phyloP scores from a whole-genome alignment of 169 alveolate genomes.

The Eimeria zaria region DNA sequence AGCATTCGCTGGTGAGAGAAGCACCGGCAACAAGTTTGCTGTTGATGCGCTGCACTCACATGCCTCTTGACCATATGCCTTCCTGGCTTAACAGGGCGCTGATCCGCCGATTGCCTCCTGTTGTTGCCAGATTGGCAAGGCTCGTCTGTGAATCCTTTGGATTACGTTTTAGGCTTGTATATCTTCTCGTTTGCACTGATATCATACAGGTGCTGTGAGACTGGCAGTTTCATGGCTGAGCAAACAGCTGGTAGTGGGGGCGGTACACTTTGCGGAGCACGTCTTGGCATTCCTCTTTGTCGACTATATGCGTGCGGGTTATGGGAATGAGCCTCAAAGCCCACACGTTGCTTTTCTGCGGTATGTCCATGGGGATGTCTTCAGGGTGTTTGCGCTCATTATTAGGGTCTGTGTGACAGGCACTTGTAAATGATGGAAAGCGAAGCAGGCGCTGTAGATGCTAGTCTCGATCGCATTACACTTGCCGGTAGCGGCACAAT shows the following conservation, averaged over 20 bases:
- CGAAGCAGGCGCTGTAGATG: not conserved
- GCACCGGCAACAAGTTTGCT: not conserved
- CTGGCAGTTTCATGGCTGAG: constrained; percentile 71
- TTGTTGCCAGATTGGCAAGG: not conserved
- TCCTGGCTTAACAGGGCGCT: not conserved
- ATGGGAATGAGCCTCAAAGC: constrained; percentile 75
- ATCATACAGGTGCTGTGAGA: constrained; percentile 44
- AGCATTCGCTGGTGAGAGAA: constrained; percentile 52
- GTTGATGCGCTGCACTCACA: not conserved
- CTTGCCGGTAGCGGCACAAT: not conserved
- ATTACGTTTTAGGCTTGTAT: not conserved
- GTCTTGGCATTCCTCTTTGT: constrained; percentile 69
- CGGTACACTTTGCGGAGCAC: constrained; percentile 79
- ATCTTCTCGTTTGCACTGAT: not conserved
- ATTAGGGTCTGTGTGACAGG: not conserved
- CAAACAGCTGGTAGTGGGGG: constrained; percentile 70
- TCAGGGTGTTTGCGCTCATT: not conserved
- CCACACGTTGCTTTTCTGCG: constrained; percentile 81
- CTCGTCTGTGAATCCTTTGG: not conserved
- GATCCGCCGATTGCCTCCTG: not conserved
- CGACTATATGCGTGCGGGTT: constrained; percentile 71
- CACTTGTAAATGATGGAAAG: not conserved
- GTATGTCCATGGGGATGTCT: constrained; percentile 10
- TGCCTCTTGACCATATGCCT: not conserved
- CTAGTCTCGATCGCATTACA: not conserved